Conservation (phyloP, 345 rosid species). For the Stellera chamaejasme region DNA sequence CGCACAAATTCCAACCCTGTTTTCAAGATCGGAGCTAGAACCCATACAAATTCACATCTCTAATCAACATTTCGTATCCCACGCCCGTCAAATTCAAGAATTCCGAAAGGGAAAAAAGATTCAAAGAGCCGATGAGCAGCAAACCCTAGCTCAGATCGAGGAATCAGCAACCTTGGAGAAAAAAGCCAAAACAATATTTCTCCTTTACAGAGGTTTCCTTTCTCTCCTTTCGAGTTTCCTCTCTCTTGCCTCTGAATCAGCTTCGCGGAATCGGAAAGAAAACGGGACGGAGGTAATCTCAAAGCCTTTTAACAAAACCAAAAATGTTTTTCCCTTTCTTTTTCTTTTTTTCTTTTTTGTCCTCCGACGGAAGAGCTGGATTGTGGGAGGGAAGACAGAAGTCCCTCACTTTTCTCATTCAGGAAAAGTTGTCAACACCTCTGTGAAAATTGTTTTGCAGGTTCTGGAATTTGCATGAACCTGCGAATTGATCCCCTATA, state of each 20-base stretch:
- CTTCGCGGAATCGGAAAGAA: slow-evolving; percentile 22
- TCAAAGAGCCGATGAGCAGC: not conserved
- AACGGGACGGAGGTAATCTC: slow-evolving; percentile 26
- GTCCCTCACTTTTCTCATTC: too few species aligned
- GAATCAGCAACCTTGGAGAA: slow-evolving; percentile 6
- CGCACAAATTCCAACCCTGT: slow-evolving; percentile 19
- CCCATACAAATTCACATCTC: slow-evolving; percentile 32
- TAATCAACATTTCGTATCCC: slow-evolving; percentile 30
- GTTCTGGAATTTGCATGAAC: too few species aligned
- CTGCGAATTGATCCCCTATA: too few species aligned
- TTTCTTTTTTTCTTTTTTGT: too few species aligned
- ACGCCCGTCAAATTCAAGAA: not conserved
- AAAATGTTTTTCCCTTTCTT: too few species aligned
- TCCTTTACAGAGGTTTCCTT: slow-evolving; percentile 11
- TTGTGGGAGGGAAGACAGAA: too few species aligned
- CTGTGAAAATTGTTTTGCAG: too few species aligned
- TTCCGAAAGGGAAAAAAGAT: not conserved
- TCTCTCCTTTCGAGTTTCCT: not conserved
- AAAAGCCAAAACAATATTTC: too few species aligned
- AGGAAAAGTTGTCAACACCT: too few species aligned
- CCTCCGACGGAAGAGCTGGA: too few species aligned
- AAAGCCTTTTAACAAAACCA: not conserved
- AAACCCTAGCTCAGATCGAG: slow-evolving; percentile 46
- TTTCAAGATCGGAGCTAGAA: slow-evolving; percentile 43
- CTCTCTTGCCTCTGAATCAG: slow-evolving; percentile 1